Percentiles rank a stretch among this genome's conserved stretches.
Conservation (phyloP, 2,329 filamentous ascomycete genomes). For the Aspergillus intermedius region DNA sequence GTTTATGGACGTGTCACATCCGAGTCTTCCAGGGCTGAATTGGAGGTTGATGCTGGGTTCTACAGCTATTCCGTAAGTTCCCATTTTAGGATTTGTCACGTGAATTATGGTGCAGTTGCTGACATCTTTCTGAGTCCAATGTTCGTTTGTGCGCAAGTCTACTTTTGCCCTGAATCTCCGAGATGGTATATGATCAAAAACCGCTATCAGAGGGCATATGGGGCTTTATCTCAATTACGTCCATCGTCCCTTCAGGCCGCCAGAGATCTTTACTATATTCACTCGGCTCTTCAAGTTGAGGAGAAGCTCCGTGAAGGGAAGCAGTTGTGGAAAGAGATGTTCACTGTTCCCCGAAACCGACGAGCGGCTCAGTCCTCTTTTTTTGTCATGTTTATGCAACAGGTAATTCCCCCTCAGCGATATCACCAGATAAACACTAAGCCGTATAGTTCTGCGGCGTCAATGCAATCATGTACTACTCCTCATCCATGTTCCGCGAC, state of each 20-base stretch:
- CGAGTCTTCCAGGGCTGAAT: slow-evolving; percentile 41
- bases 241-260: slow-evolving; percentile 49
- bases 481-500: slow-evolving; percentile 54
- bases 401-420: slow-evolving; percentile 28
- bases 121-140: slow-evolving; percentile 23
- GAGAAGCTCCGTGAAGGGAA: slow-evolving; percentile 45
- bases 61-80: slow-evolving; percentile 50
- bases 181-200: slow-evolving; percentile 48
- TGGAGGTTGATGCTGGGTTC: slow-evolving; percentile 67
- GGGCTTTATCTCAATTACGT: slow-evolving; percentile 44
- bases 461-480: slow-evolving; percentile 57
- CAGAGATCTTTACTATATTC: slow-evolving; percentile 52
- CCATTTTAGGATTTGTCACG: slow-evolving; percentile 24
- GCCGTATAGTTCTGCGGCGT: slow-evolving; percentile 39
- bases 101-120: background rate
- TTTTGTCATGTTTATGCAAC: slow-evolving; percentile 63
- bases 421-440: background rate
- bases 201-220: slow-evolving; percentile 41
- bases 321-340: slow-evolving; percentile 52
- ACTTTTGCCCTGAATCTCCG: slow-evolving; percentile 55
- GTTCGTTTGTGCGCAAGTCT: slow-evolving; percentile 55
- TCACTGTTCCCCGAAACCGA: slow-evolving; percentile 57
- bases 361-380: slow-evolving; percentile 52
- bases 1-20: slow-evolving; percentile 31
- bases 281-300: slow-evolving; percentile 57